phyloP scores from a whole-genome alignment of 805 yeast species.

The Pichia heedii region DNA sequence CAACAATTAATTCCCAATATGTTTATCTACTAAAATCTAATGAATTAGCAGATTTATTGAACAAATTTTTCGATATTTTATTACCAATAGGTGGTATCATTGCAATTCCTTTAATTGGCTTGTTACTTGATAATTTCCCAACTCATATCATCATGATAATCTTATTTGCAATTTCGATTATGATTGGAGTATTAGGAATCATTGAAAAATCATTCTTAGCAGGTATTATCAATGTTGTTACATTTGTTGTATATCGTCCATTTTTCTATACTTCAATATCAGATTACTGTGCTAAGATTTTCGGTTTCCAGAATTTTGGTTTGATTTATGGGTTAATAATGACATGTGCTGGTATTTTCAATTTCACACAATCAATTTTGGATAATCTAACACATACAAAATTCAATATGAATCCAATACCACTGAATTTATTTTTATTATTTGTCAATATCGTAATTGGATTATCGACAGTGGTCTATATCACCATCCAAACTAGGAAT shows the following conservation, averaged over 20 bases:
- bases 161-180: constrained; percentile 33
- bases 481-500: constrained; percentile 22
- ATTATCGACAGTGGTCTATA: constrained; percentile 32
- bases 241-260: constrained; percentile 48
- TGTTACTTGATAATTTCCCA: constrained; percentile 40
- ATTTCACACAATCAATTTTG: constrained; percentile 38
- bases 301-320: constrained; percentile 54
- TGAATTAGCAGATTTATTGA: constrained; percentile 31
- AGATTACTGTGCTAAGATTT: constrained; percentile 54
- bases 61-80: constrained; percentile 42
- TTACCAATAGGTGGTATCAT: constrained; percentile 49
- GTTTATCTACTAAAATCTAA: constrained; percentile 35
- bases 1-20: constrained; percentile 49
- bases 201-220: constrained; percentile 29
- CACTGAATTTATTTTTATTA: constrained; percentile 36
- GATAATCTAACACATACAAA: constrained; percentile 42
- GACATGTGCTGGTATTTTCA: constrained; percentile 43
- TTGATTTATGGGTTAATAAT: constrained; percentile 50
- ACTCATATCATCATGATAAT: constrained; percentile 35
- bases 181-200: constrained; percentile 42
- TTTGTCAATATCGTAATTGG: constrained; percentile 36
- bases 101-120: constrained; percentile 46
- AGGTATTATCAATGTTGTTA: constrained; percentile 36
- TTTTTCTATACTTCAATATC: constrained; percentile 50
- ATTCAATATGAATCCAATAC: constrained; percentile 47